Conservation (phyloP, 1,284 basidiomycete species). For the Rhodotorula sp. region DNA sequence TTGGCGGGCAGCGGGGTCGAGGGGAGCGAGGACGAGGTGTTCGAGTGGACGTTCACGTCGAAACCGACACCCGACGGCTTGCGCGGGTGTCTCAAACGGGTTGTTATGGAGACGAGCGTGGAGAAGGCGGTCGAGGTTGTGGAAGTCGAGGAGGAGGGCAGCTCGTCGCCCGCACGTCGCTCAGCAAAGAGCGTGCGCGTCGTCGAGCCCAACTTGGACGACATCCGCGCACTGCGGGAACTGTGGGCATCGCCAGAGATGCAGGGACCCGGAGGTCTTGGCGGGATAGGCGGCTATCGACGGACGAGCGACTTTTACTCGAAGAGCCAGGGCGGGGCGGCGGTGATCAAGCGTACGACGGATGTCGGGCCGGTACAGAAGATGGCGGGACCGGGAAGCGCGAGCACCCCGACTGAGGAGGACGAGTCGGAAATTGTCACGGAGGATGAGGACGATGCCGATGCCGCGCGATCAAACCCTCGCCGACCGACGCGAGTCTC, state of each 20-base stretch:
- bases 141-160: no score
- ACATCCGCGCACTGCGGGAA: constrained; percentile 13
- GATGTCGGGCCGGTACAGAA: background rate
- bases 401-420: background rate
- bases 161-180: background rate
- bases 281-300: constrained; percentile 32
- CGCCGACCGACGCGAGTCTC: background rate
- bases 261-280: constrained; percentile 12
- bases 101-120: background rate
- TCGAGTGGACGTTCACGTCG: background rate
- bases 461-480: background rate
- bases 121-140: background rate
- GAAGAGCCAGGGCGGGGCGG: constrained; percentile 18
- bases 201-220: constrained; percentile 21
- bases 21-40: background rate
- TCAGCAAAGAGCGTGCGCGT: constrained; percentile 16
- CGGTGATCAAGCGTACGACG: constrained; percentile 2
- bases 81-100: constrained; percentile 11
- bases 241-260: constrained; percentile 19
- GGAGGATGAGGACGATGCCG: background rate
- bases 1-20: background rate
- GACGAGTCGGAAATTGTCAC: background rate
- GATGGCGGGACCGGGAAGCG: background rate
- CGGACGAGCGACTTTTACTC: constrained; percentile 27
- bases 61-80: constrained; percentile 9